Percentiles rank a stretch among this genome's conserved stretches.
phyloP scores from a whole-genome alignment of 768 basidiomycete species.

The Lactarius quietus region DNA sequence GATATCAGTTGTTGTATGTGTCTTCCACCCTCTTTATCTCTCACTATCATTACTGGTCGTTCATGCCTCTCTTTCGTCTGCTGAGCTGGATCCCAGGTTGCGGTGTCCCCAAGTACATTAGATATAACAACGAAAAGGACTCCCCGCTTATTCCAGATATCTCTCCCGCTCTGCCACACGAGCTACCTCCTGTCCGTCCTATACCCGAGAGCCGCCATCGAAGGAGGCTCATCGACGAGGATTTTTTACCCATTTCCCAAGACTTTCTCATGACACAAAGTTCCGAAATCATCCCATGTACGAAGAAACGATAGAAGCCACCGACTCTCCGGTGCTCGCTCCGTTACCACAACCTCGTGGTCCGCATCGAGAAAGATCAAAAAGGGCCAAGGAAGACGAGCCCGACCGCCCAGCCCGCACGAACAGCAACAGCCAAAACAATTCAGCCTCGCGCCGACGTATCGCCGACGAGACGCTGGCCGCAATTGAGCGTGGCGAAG shows the following conservation, averaged over 20 bases:
- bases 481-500: constrained; percentile 47
- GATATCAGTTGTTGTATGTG: constrained; percentile 18
- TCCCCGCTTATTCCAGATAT: constrained; percentile 5
- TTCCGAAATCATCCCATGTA: constrained; percentile 14
- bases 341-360: constrained; percentile 15
- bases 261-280: constrained; percentile 6
- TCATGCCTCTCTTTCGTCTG: constrained; percentile 17
- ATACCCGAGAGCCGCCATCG: constrained; percentile 12
- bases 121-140: constrained; percentile 11
- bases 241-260: neutral
- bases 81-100: constrained; percentile 22
- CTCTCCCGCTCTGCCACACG: constrained; percentile 8
- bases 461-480: constrained; percentile 52
- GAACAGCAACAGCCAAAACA: neutral
- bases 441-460: constrained; percentile 8
- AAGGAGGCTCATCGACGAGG: constrained; percentile 21
- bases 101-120: constrained; percentile 6
- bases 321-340: neutral
- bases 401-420: neutral
- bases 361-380: constrained; percentile 4
- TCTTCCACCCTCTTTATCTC: neutral
- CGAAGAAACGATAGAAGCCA: neutral
- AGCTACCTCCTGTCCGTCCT: constrained; percentile 2
- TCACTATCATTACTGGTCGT: neutral
- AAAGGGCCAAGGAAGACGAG: neutral